Evolutionary conservation across 192 early-diverging fungal genomes (phyloP), one percentile per base, ranked within the genome.

Genomic region (Coemansia sp.): DNA sequence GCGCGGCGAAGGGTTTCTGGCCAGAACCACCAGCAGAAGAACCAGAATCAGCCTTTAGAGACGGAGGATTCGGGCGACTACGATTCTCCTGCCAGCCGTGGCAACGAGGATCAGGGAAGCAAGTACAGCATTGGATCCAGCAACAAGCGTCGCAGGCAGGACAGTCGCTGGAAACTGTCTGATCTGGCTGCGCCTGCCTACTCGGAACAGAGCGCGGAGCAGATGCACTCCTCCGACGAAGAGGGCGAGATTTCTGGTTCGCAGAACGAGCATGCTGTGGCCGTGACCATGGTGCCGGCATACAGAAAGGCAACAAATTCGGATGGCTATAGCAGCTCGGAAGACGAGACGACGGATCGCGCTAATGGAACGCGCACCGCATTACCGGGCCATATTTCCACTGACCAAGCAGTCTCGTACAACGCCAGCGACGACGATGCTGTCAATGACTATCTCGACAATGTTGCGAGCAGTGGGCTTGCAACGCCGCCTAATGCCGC

Each of bases 51-150:
- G 61, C 1, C 22, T 10, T 8, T 32, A 1, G n/a, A 11, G 5
- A 3, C 47, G n/a, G 56, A 26, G n/a, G 43, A 65, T 22, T 6
- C 3, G 7, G 18, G 11, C 5, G 19, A 7, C 6, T 16, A 41
- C 5, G 21, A 18, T 18, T 26, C 26, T n/a, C 6, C 37, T 16
- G 37, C 12, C 8, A 59, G 61, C 43, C 56, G 45, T 6, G 59
- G 55, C 1, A 46, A 61, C 8, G 52, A 49, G 18, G 65, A 76
- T 8, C 57, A 71, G 26, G 71, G 73, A 11, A 73, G 67, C 48
- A 69, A 76, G 21, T 81, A 86, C 60, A 76, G 66, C 18, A 83
- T 74, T 41, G 58, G 63, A 37, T 51, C 61, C 16, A 32, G 32
- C 32, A 32, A 32, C 32, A 48, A 61, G 15, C 56, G 51, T 26